These are phyloP conservation scores for Gnetum montanum DNA, from an alignment of 75 land plant species.

Conservation along the genomic window DNA sequence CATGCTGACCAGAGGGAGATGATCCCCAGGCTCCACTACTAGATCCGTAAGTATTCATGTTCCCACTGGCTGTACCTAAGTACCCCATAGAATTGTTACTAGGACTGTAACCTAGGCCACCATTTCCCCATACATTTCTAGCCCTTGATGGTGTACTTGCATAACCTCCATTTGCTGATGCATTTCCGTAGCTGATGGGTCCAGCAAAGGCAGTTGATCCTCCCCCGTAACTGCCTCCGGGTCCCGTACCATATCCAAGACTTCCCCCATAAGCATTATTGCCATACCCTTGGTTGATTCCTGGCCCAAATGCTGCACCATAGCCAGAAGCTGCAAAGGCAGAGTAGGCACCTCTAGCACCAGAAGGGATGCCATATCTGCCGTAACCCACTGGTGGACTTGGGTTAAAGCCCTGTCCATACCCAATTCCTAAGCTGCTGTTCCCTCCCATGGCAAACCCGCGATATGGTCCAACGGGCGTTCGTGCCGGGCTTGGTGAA, in stretches of 20 bases:
- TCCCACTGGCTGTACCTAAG: slow-evolving; percentile 28
- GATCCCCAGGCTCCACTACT: slow-evolving; percentile 35
- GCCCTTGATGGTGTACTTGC: slow-evolving; percentile 19
- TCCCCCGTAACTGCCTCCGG: slow-evolving; percentile 34
- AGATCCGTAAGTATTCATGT: slow-evolving; percentile 16
- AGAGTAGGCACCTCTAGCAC: slow-evolving; percentile 52
- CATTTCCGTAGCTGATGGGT: slow-evolving; percentile 21
- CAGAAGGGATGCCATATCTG: slow-evolving; percentile 53
- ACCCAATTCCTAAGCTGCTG: slow-evolving; percentile 44
- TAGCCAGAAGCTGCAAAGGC: slow-evolving; percentile 49
- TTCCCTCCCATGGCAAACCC: slow-evolving; percentile 26
- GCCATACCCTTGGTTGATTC: slow-evolving; percentile 35
- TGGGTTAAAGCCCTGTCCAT: slow-evolving; percentile 34
- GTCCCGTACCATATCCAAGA: slow-evolving; percentile 37
- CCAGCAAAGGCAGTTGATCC: slow-evolving; percentile 31
- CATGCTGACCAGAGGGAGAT: slow-evolving; percentile 32
- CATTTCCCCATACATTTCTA: slow-evolving; percentile 49
- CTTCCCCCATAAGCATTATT: slow-evolving; percentile 19
- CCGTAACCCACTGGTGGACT: slow-evolving; percentile 35
- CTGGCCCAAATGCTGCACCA: slow-evolving; percentile 45
- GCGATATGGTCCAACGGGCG: slow-evolving; percentile 23
- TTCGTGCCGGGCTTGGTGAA: slow-evolving; percentile 58
- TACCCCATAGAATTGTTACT: slow-evolving; percentile 18
- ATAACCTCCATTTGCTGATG: slow-evolving; percentile 31
- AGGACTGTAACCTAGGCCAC: slow-evolving; percentile 16